phyloP scores from a whole-genome alignment of 139 green algal genomes.

The Desmodesmus armatus region DNA sequence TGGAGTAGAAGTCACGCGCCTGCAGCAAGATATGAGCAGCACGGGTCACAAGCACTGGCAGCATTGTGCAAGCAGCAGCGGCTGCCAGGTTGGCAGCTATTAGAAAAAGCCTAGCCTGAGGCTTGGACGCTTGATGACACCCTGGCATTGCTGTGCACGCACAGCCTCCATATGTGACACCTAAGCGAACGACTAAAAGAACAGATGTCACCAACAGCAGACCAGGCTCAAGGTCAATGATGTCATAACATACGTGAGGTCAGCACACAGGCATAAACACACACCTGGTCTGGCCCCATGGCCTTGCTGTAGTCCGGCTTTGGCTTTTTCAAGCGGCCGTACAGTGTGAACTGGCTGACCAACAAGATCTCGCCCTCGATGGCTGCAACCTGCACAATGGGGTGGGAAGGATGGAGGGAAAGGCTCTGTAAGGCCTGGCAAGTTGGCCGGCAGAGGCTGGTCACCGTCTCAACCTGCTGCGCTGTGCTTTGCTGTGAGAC shows the following conservation, averaged over 20 bases:
- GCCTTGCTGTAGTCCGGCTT: slow-evolving; percentile 85
- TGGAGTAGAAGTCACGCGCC: slow-evolving; percentile 66
- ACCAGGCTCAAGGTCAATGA: no score
- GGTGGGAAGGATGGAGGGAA: no score
- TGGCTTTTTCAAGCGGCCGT: slow-evolving; percentile 65
- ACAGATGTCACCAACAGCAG: not conserved
- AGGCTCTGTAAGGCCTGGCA: no score
- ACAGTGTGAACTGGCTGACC: slow-evolving; percentile 88
- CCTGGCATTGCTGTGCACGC: no score
- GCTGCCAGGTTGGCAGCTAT: no score
- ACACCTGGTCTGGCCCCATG: slow-evolving; percentile 71
- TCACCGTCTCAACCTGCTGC: no score
- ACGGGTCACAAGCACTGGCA: not conserved
- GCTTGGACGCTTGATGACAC: no score
- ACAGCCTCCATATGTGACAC: not conserved
- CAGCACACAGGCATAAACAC: not conserved
- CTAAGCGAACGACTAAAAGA: not conserved
- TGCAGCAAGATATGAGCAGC: not conserved
- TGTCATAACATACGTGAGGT: not conserved
- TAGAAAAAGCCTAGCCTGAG: no score
- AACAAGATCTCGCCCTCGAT: slow-evolving; percentile 66
- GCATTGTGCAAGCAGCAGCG: not conserved
- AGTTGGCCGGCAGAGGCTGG: no score
- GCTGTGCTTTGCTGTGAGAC: no score
- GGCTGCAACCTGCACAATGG: slow-evolving; percentile 47